A percentile compares a stretch with the other conserved stretches of the same genome.
These are phyloP conservation scores for Zostera marina DNA, from an alignment of 116 monocot genomes.

Conservation along the genomic window DNA sequence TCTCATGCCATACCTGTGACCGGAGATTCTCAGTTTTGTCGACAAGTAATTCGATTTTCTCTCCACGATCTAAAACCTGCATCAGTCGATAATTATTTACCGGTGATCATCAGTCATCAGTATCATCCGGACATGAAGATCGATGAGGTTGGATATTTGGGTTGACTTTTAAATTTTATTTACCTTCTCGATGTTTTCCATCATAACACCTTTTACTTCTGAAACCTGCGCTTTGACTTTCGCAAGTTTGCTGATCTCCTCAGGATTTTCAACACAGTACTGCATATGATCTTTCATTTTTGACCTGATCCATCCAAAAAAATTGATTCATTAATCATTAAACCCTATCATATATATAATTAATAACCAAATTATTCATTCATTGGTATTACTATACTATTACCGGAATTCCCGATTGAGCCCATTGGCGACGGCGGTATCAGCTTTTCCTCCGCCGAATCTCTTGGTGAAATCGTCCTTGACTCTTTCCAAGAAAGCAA, in stretches of 20 bases:
- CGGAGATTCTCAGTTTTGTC: constrained; percentile 60
- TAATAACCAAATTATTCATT: too few relatives aligned
- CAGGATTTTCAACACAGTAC: constrained; percentile 24
- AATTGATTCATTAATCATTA: too few relatives aligned
- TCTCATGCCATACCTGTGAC: constrained; percentile 19
- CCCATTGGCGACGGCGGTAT: constrained; percentile 17
- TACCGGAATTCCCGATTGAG: constrained; percentile 17
- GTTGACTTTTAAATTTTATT: neutral
- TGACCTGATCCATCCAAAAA: constrained; percentile 17
- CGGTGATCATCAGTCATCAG: too few relatives aligned
- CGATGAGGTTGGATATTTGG: too few relatives aligned
- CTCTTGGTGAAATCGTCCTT: constrained; percentile 35
- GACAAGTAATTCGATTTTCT: constrained; percentile 64
- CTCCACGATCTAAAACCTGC: constrained; percentile 58
- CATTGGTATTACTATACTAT: too few relatives aligned
- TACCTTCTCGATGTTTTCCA: constrained; percentile 81
- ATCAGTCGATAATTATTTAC: too few relatives aligned
- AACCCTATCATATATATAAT: too few relatives aligned
- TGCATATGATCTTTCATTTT: constrained; percentile 61
- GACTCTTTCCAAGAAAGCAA: constrained; percentile 30
- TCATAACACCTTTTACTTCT: constrained; percentile 80
- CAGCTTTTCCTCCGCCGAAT: constrained; percentile 30
- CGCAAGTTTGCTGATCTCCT: constrained; percentile 64
- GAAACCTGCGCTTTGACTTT: constrained; percentile 77
- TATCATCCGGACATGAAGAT: too few relatives aligned